These are phyloP conservation scores for Spatholobus suberectus DNA, from an alignment of 306 rosid genomes.

Conservation along the genomic window DNA sequence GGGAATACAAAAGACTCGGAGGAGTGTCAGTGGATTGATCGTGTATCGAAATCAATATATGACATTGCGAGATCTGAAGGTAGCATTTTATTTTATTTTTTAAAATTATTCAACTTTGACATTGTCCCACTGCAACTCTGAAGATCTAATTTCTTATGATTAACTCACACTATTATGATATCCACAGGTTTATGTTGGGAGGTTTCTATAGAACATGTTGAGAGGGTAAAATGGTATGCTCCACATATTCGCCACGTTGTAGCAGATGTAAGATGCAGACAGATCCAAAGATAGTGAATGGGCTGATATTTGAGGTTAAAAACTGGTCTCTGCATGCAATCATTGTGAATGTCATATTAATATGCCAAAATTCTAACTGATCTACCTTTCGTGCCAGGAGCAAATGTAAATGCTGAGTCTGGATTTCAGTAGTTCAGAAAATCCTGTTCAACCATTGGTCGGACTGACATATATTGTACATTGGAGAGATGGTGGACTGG, in stretches of 20 bases:
- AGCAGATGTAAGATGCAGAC: slow-evolving; percentile 80
- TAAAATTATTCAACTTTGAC: neutral
- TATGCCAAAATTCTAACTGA: slow-evolving; percentile 20
- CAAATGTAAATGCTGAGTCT: neutral
- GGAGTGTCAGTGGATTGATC: slow-evolving; percentile 69
- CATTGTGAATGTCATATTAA: neutral
- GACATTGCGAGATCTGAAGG: slow-evolving; percentile 86
- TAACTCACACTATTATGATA: neutral
- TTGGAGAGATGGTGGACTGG: neutral
- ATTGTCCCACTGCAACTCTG: slow-evolving; percentile 3
- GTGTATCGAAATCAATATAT: slow-evolving; percentile 60
- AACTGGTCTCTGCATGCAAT: slow-evolving; percentile 13
- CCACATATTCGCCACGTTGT: slow-evolving; percentile 93
- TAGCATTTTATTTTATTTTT: slow-evolving; percentile 28
- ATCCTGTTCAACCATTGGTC: neutral
- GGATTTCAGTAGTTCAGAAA: slow-evolving; percentile 10
- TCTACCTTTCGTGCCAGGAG: neutral
- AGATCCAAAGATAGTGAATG: slow-evolving; percentile 38
- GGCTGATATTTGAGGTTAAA: slow-evolving; percentile 16
- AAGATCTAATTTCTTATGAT: neutral
- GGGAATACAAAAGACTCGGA: slow-evolving; percentile 82
- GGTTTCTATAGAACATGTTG: slow-evolving; percentile 72
- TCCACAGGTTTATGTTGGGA: slow-evolving; percentile 80
- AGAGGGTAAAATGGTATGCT: slow-evolving; percentile 96
- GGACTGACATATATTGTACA: slow-evolving; percentile 15